These are phyloP conservation scores for Tricladium varicosporioides DNA, from an alignment of 2,329 filamentous ascomycete species.

Conservation along the genomic window DNA sequence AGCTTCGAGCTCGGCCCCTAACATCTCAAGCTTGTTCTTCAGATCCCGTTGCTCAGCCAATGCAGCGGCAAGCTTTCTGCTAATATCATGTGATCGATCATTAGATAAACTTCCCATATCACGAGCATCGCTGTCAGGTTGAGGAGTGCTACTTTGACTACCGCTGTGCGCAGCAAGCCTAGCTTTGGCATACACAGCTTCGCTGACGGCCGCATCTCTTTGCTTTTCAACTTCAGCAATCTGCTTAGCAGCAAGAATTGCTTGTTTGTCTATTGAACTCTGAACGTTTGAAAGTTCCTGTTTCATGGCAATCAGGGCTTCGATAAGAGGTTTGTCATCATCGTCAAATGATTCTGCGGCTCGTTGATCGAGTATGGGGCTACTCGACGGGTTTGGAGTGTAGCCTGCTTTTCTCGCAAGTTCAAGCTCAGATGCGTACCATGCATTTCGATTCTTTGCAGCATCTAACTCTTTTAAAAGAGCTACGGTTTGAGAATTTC, in stretches of 20 bases:
- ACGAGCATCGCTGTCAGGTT: slow-evolving; percentile 54
- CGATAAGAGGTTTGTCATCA: slow-evolving; percentile 86
- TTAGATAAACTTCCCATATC: slow-evolving; percentile 57
- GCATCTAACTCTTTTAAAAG: slow-evolving; percentile 84
- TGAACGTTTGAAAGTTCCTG: slow-evolving; percentile 88
- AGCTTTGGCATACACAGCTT: slow-evolving; percentile 92
- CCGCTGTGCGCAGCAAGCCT: slow-evolving; percentile 79
- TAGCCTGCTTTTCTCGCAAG: slow-evolving; percentile 91
- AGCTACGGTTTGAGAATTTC: slow-evolving; percentile 61
- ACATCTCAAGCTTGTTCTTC: slow-evolving; percentile 69
- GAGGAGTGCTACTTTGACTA: slow-evolving; percentile 61
- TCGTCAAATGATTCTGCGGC: slow-evolving; percentile 80
- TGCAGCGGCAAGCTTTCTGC: slow-evolving; percentile 77
- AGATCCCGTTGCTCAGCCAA: slow-evolving; percentile 77
- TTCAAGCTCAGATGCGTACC: slow-evolving; percentile 94
- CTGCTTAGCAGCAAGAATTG: slow-evolving; percentile 77
- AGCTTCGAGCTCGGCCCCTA: slow-evolving; percentile 70
- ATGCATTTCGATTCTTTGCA: slow-evolving; percentile 83
- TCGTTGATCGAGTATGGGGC: slow-evolving; percentile 73
- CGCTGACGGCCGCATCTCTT: slow-evolving; percentile 87
- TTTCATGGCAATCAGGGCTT: slow-evolving; percentile 89
- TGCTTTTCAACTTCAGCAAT: slow-evolving; percentile 95
- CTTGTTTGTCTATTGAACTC: slow-evolving; percentile 83
- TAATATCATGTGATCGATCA: slow-evolving; percentile 72
- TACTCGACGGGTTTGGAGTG: slow-evolving; percentile 65